Conservation (phyloP, 371 early-diverging fungal species). For the Zychaea mexicana region DNA sequence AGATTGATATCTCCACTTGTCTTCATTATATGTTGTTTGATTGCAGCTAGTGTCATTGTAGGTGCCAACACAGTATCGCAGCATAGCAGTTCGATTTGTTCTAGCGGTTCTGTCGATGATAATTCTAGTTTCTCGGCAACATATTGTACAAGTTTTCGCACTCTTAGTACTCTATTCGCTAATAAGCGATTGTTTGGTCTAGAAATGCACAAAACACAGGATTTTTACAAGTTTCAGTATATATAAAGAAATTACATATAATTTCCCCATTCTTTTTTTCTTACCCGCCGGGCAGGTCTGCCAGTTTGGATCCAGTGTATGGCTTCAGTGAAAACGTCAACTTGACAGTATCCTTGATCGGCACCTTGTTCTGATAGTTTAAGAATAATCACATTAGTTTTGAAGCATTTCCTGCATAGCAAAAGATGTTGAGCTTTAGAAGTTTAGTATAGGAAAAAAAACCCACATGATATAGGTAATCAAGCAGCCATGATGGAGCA, state of each 20-base stretch:
- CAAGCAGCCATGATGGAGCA: slow-evolving; percentile 64
- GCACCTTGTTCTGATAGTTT: slow-evolving; percentile 60
- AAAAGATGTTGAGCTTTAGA: too few species aligned
- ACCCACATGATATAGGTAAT: slow-evolving; percentile 64
- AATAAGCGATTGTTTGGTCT: slow-evolving; percentile 71
- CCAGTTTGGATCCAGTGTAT: slow-evolving; percentile 54
- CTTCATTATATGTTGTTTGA: slow-evolving; percentile 85
- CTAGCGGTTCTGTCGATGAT: slow-evolving; percentile 15
- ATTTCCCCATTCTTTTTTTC: neutral
- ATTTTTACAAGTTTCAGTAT: neutral
- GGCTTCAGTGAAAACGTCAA: slow-evolving; percentile 84
- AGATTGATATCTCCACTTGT: slow-evolving; percentile 77
- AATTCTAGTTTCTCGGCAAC: slow-evolving; percentile 76
- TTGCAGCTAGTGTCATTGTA: slow-evolving; percentile 82
- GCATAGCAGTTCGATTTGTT: slow-evolving; percentile 73
- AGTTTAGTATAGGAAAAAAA: too few species aligned
- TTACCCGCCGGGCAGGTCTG: slow-evolving; percentile 68
- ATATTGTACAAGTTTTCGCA: slow-evolving; percentile 81
- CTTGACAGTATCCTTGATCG: slow-evolving; percentile 77
- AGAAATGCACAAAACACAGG: neutral
- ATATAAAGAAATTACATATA: too few species aligned
- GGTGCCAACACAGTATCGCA: slow-evolving; percentile 72
- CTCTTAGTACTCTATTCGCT: slow-evolving; percentile 87
- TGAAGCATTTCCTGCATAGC: too few species aligned
- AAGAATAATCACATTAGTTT: too few species aligned